Evolutionary conservation across 2,329 filamentous ascomycete species (phyloP).

Genomic region (Orbilia ellipsospora): DNA sequence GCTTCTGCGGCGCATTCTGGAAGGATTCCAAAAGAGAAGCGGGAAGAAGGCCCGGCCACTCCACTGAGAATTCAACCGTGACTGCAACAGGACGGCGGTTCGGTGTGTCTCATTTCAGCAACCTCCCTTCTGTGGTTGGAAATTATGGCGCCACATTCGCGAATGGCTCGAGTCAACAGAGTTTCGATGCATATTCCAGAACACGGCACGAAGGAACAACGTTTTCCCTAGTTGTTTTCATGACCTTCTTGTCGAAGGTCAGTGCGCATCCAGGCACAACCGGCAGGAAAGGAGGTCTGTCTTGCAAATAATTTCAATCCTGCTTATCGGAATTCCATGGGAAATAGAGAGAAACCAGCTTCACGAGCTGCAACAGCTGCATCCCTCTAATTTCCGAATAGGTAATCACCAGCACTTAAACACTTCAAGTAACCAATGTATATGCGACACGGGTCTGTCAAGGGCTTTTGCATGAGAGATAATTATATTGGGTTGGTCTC

Average conservation of each 20-base stretch:
- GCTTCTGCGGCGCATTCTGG: constrained; percentile 53
- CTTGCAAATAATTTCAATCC: neutral
- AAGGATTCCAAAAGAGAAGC: constrained; percentile 53
- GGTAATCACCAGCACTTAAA: neutral
- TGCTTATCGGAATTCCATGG: neutral
- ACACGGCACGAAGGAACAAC: constrained; percentile 53
- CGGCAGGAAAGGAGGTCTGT: constrained; percentile 6
- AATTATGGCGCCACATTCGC: constrained; percentile 52
- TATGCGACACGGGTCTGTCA: constrained; percentile 39
- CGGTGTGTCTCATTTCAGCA: constrained; percentile 33
- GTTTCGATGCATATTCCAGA: constrained; percentile 55
- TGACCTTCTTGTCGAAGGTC: constrained; percentile 42
- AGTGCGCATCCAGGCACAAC: constrained; percentile 36
- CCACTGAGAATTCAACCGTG: constrained; percentile 46
- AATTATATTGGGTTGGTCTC: constrained; percentile 1
- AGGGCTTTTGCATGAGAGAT: constrained; percentile 17
- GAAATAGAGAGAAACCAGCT: neutral
- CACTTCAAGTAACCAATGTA: constrained; percentile 32
- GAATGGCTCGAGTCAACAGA: constrained; percentile 29
- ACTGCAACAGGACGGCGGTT: neutral
- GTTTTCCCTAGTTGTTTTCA: constrained; percentile 50
- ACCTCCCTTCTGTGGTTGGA: constrained; percentile 23
- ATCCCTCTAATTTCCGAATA: constrained; percentile 49
- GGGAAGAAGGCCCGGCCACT: constrained; percentile 55
- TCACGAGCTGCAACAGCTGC: constrained; percentile 6